Conservation (phyloP, 495 filamentous ascomycete genomes). For the Lasiosphaeria hispida region DNA sequence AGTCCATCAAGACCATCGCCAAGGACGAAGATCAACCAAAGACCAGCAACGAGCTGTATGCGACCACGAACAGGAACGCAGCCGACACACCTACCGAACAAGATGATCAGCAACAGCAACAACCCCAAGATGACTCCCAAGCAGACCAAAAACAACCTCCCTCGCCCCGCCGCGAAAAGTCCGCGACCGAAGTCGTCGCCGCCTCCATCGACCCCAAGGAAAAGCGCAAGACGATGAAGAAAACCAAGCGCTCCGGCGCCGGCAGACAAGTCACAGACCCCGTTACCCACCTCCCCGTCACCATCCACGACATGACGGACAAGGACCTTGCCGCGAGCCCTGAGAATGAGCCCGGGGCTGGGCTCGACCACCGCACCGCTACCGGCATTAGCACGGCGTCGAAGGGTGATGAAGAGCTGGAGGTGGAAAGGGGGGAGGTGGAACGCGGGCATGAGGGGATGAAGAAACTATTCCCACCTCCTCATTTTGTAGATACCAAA, state of each 20-base stretch:
- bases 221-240: constrained; percentile 58
- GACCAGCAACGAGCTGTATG: constrained; percentile 39
- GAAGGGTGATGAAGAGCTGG: constrained; percentile 46
- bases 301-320: constrained; percentile 62
- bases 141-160: no score
- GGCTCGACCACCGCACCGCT: constrained; percentile 37
- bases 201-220: constrained; percentile 51
- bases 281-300: constrained; percentile 64
- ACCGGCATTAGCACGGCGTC: constrained; percentile 47
- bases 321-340: constrained; percentile 55
- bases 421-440: constrained; percentile 45
- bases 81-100: constrained; percentile 3
- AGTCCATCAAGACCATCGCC: constrained; percentile 42
- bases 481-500: constrained; percentile 49
- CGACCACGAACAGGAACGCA: constrained; percentile 37
- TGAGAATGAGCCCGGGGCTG: constrained; percentile 52
- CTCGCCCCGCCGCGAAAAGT: constrained; percentile 26
- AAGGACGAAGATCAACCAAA: constrained; percentile 38
- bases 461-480: constrained; percentile 61
- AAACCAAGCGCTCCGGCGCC: constrained; percentile 51
- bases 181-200: constrained; percentile 53
- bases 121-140: constrained; percentile 23
- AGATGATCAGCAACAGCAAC: constrained; percentile 31
- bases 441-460: constrained; percentile 50
- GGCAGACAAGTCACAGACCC: constrained; percentile 69